These are phyloP conservation scores for Fusarium chlamydosporum DNA, from an alignment of 2,329 filamentous ascomycete genomes.

Conservation along the genomic window DNA sequence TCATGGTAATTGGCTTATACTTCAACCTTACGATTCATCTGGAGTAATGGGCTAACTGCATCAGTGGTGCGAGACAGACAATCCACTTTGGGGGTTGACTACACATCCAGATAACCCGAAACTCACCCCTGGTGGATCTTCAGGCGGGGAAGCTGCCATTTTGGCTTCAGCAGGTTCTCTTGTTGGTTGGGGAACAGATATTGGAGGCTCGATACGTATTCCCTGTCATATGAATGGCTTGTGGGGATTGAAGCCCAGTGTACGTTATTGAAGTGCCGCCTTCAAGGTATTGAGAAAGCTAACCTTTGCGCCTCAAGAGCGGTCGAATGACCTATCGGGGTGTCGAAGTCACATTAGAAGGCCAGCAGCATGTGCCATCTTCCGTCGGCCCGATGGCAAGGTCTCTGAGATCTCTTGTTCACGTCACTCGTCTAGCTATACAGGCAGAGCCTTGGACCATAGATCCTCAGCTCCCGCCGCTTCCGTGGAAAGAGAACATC, in stretches of 20 bases:
- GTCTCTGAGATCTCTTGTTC: background rate
- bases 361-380: constrained; percentile 3
- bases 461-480: background rate
- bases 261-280: accelerated
- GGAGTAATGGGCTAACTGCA: no score
- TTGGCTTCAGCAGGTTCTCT: background rate
- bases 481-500: background rate
- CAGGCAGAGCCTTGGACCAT: background rate
- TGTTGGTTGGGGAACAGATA: constrained; percentile 3
- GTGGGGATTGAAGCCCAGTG: constrained; percentile 11
- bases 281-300: background rate
- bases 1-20: constrained; percentile 4
- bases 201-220: background rate
- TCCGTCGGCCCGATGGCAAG: background rate
- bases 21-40: no score
- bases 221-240: constrained; percentile 7
- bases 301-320: background rate
- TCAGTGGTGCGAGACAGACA: constrained; percentile 10
- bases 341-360: background rate
- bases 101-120: background rate
- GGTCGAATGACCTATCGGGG: background rate
- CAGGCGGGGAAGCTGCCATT: background rate
- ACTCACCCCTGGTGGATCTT: background rate
- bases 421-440: background rate
- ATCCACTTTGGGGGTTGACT: constrained; percentile 3